Percentiles rank a stretch among this genome's conserved stretches.
phyloP scores from a whole-genome alignment of 2,329 filamentous ascomycete species.

The Talaromyces albobiverticillius region DNA sequence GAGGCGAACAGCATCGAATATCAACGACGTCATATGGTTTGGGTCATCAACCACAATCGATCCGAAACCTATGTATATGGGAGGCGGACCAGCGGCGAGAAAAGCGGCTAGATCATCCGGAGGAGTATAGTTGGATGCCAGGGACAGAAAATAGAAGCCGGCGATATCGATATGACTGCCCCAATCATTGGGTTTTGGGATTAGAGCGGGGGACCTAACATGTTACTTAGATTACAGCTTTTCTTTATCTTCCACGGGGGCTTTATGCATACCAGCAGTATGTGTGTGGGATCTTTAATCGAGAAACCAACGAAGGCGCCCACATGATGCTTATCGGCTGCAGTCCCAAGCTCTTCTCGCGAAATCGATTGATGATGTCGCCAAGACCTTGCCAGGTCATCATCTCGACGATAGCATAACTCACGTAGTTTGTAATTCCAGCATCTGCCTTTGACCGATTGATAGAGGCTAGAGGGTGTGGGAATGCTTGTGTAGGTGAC shows the following conservation, averaged over 20 bases:
- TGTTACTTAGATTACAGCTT: constrained; percentile 26
- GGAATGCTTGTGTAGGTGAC: constrained; percentile 80
- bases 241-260: background rate
- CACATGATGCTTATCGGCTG: constrained; percentile 76
- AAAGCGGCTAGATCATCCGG: constrained; percentile 64
- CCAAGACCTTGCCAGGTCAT: constrained; percentile 91
- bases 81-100: constrained; percentile 65
- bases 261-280: constrained; percentile 62
- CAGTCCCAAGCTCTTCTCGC: constrained; percentile 69
- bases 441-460: constrained; percentile 71
- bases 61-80: constrained; percentile 79
- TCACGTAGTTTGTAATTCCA: constrained; percentile 76
- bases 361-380: constrained; percentile 85
- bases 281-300: constrained; percentile 76
- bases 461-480: constrained; percentile 82
- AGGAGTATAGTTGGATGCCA: constrained; percentile 65
- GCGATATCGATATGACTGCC: constrained; percentile 66
- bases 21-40: constrained; percentile 64
- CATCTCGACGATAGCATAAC: constrained; percentile 82
- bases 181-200: constrained; percentile 79
- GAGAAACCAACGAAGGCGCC: constrained; percentile 62
- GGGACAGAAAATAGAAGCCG: constrained; percentile 73
- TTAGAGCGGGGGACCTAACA: constrained; percentile 64
- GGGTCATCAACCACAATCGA: constrained; percentile 79
- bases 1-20: constrained; percentile 67